Base-by-base conservation (phyloP, 805 yeast genomes). In the Candida insectorum region DNA sequence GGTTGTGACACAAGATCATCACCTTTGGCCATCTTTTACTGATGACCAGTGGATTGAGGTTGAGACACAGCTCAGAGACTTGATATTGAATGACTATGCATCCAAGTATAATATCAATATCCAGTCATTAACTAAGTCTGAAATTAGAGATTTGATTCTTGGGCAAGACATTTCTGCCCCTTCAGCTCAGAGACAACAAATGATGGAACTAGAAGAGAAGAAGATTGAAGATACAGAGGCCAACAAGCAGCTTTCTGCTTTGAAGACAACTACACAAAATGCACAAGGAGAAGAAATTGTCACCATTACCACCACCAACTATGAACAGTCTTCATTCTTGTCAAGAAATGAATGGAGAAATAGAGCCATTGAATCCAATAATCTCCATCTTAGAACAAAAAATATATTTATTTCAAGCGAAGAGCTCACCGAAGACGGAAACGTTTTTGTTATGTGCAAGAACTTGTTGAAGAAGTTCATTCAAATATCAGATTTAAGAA, bases 231-330 rank as follows among this genome's bases (percentile, higher is more conserved):
- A 64, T 21, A 43, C 35, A 16, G 37, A 28, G 2, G 67, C 65
- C 10, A 69, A 71, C 37, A 54, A 59, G 23, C 81, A 83, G 43
- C 60, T 81, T 20, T 76, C 88, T 0, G 93, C 95, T 0, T 71
- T 81, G 46, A 88, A 86, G 47, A 79, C 95, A 0, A 82, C 80
- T 36, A 84, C 95, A 0, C 79, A 80, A 16, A 93, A 87, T 52
- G 95, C 85, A 2, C 97, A 89, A 51, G 99, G 99, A 21, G 98
- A 93, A 52, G 94, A 89, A 48, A 91, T 93, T 49, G 82, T 85
- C 26, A 91, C 96, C 0, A 96, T 91, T 19, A 88, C 97, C 0
- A 88, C 97, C 0, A 79, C 89, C 12, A 78, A 78, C 42, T 89
- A 85, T 52, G 98, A 88, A 54, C 93, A 86, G 49, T 81, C 79